phyloP scores from a whole-genome alignment of 2,329 filamentous ascomycete species.

The Ophiostoma pallidulum region DNA sequence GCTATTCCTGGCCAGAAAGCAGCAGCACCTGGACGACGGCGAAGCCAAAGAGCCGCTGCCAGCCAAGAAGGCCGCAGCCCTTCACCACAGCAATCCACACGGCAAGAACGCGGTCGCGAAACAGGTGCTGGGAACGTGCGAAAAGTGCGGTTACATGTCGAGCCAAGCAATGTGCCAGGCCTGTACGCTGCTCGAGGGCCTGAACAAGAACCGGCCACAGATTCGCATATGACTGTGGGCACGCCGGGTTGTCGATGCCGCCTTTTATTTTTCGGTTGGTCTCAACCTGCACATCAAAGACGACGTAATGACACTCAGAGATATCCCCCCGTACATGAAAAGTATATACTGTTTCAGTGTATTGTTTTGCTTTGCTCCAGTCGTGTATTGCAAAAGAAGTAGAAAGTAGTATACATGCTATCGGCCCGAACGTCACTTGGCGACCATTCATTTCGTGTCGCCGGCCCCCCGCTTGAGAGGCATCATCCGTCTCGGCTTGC shows the following conservation, averaged over 20 bases:
- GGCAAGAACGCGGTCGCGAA: constrained; percentile 32
- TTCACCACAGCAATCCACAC: constrained; percentile 9
- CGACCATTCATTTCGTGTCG: no score
- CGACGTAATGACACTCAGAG: constrained; percentile 6
- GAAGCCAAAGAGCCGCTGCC: constrained; percentile 13
- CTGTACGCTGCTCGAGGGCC: constrained; percentile 75
- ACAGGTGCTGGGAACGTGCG: constrained; percentile 74
- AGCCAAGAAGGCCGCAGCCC: constrained; percentile 21
- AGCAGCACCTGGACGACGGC: constrained; percentile 16
- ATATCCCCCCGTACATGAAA: not conserved
- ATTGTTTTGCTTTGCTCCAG: no score
- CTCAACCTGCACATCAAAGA: not conserved
- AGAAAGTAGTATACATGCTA: not conserved
- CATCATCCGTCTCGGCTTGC: no score
- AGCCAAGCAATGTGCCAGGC: constrained; percentile 92
- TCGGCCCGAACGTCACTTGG: no score
- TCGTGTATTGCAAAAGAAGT: not conserved
- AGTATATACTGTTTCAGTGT: not conserved
- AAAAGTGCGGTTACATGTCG: constrained; percentile 87
- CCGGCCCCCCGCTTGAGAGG: no score
- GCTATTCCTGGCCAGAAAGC: constrained; percentile 28
- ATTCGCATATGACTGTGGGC: constrained; percentile 40
- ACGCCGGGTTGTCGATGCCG: no score
- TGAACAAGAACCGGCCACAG: constrained; percentile 69
- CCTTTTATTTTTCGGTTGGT: not conserved